Evolutionary conservation across 1,139 yeast genomes (phyloP).

Genomic region (Yamadazyma conglobata): DNA sequence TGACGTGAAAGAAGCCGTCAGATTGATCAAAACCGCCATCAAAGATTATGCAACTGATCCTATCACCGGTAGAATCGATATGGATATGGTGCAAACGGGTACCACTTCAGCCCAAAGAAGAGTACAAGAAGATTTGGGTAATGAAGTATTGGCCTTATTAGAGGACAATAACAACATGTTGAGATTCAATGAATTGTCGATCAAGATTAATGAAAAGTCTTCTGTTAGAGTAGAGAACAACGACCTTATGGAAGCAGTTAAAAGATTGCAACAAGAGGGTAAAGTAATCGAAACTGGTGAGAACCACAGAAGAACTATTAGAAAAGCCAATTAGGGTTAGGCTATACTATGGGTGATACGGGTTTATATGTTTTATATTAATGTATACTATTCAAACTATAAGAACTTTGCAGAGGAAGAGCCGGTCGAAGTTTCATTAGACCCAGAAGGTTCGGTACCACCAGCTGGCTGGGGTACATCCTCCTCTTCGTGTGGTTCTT

Average conservation of each 20-base stretch:
- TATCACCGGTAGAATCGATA: slow-evolving; percentile 90
- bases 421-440: too few relatives aligned
- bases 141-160: slow-evolving; percentile 52
- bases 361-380: too few relatives aligned
- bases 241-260: slow-evolving; percentile 67
- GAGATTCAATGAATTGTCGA: slow-evolving; percentile 58
- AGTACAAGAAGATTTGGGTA: slow-evolving; percentile 67
- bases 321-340: slow-evolving; percentile 38
- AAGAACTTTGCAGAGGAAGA: too few relatives aligned
- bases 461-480: too few relatives aligned
- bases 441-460: too few relatives aligned
- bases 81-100: slow-evolving; percentile 97
- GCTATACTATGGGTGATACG: slow-evolving; percentile 2
- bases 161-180: slow-evolving; percentile 44
- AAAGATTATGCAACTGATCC: slow-evolving; percentile 99
- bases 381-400: too few relatives aligned
- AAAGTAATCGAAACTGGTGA: slow-evolving; percentile 70
- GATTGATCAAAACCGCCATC: slow-evolving; percentile 88
- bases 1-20: slow-evolving; percentile 93
- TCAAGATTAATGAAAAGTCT: slow-evolving; percentile 65
- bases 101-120: slow-evolving; percentile 86
- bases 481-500: too few relatives aligned
- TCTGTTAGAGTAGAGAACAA: slow-evolving; percentile 65
- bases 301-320: slow-evolving; percentile 64
- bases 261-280: slow-evolving; percentile 74